Evolutionary conservation across 345 rosid species (phyloP), one percentile per base, ranked within the genome.

Genomic region (Dimocarpus longan): DNA sequence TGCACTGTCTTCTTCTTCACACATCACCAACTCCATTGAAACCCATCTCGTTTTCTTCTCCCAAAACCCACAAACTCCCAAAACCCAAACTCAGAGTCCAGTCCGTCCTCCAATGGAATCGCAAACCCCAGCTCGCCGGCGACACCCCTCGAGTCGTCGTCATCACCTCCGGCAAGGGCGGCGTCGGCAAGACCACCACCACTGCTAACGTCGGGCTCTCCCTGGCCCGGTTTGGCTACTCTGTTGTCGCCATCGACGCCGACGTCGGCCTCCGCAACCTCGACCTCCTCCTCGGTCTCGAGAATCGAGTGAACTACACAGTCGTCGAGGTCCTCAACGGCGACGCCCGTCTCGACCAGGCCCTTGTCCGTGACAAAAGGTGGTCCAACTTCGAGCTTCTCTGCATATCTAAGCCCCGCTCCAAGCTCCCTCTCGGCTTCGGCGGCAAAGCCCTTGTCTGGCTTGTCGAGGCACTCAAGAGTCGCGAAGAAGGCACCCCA

Each of bases 191-290:
- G 79, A 96, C 99, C 1, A 96, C 99, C 2, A 90, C 99, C 76
- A 92, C 98, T 13, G 97, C 99, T n/a, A 96, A 96, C 59, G 91
- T 96, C n/a, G 99, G 98, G 8, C 98, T 96, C 85, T 96, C 99
- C 50, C 85, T 96, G 0, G 99, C 98, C 60, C 95, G 98, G 39
- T 88, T 92, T 42, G 99, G 99, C 70, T 93, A 91, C 91, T 91
- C 93, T 5, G 99, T 95, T 0, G 99, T 95, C 12, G 90, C 98
- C 0, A 89, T 95, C 12, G 99, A 95, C 80, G 97, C 96, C 1
- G 99, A 95, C 82, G 95, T 93, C 42, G 98, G 99, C 19, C 96
- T 95, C 66, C 95, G 98, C 62, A 95, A 93, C 85, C 92, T 95
- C 44, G 99, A 95, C 86, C 98, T 95, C 32, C 93, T 95, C 28